Conservation (phyloP, 257 asterid species). For the Mitragyna speciosa region DNA sequence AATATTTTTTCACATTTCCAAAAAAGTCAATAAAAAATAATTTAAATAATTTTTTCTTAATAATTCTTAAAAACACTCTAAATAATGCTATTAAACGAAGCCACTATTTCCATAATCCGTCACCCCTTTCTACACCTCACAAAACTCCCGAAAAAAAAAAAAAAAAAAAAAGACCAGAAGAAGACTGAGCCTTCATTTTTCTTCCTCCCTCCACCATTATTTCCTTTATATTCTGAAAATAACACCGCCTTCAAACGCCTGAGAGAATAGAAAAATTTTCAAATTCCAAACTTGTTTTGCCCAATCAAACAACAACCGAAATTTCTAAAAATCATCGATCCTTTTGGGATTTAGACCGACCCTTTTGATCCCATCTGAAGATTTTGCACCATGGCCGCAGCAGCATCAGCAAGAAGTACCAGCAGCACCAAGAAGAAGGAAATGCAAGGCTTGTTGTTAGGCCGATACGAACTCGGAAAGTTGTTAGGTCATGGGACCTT, state of each 20-base stretch:
- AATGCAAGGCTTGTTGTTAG: slow-evolving; percentile 57
- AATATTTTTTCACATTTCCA: no score
- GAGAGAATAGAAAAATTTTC: neutral
- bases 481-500: slow-evolving; percentile 86
- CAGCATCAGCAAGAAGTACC: slow-evolving; percentile 23
- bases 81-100: no score
- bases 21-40: no score
- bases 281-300: neutral
- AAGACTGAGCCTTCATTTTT: neutral
- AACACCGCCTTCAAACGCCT: neutral
- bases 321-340: neutral
- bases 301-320: neutral
- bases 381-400: slow-evolving; percentile 15
- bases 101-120: neutral
- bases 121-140: neutral
- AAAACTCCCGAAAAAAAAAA: neutral
- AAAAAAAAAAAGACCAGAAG: neutral
- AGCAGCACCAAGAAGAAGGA: slow-evolving; percentile 34
- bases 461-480: slow-evolving; percentile 70
- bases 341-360: neutral
- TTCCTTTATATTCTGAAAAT: neutral
- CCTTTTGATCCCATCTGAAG: neutral
- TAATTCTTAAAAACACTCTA: no score
- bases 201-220: neutral
- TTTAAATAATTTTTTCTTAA: no score